Conservation (phyloP, 306 rosid genomes). For the cucumber (Cucumis sativus) region Cucumber_9930_V3 NC_026660.2:21203501-21204000, state of each 20-base stretch:
- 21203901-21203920: constrained; percentile 44
- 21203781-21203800: neutral
- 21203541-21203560: neutral
- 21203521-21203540: neutral
- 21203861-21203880: constrained; percentile 53
- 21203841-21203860: constrained; percentile 66
- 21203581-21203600: neutral
- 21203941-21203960: neutral
- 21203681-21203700: neutral
- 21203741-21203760: neutral
- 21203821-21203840: constrained; percentile 56
- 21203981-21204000: neutral
- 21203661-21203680: neutral
- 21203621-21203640: neutral
- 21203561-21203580: neutral
- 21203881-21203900: constrained; percentile 35
- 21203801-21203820: constrained; percentile 59
- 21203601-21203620: neutral
- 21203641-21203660: neutral
- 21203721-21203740: neutral
- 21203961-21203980: neutral
- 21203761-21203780: neutral
- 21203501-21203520: neutral
- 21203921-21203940: neutral
- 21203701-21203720: neutral